These are phyloP conservation scores for Phaeosphaeriaceae sp. DNA, from an alignment of 2,329 filamentous ascomycete genomes.

Conservation along the genomic window DNA sequence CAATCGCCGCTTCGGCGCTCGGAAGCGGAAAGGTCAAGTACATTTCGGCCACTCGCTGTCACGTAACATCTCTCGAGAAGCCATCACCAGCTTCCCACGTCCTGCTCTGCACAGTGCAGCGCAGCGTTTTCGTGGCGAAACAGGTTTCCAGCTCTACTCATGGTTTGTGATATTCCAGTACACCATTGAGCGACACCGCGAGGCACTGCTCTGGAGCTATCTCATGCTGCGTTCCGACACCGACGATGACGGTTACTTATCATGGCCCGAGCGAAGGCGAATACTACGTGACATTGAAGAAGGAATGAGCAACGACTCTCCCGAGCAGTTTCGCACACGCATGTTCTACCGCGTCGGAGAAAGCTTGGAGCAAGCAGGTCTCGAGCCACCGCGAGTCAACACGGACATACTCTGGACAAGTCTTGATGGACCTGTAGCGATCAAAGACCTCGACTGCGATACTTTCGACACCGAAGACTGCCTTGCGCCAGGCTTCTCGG, in stretches of 20 bases:
- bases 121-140: slow-evolving; percentile 55
- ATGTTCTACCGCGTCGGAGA: slow-evolving; percentile 51
- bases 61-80: slow-evolving; percentile 50
- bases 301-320: slow-evolving; percentile 45
- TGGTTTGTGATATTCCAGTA: slow-evolving; percentile 56
- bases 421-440: slow-evolving; percentile 52
- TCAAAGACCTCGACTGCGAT: slow-evolving; percentile 52
- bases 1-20: slow-evolving; percentile 55
- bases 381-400: slow-evolving; percentile 52
- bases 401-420: slow-evolving; percentile 54
- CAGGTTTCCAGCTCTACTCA: slow-evolving; percentile 53
- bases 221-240: slow-evolving; percentile 51
- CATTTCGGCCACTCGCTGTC: slow-evolving; percentile 55
- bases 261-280: slow-evolving; percentile 50
- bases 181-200: slow-evolving; percentile 54
- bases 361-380: slow-evolving; percentile 47
- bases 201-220: slow-evolving; percentile 55
- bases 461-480: slow-evolving; percentile 54
- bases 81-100: slow-evolving; percentile 52
- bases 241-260: slow-evolving; percentile 51
- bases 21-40: slow-evolving; percentile 54
- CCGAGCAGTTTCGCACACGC: slow-evolving; percentile 43
- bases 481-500: slow-evolving; percentile 53
- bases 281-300: slow-evolving; percentile 49
- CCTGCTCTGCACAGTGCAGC: slow-evolving; percentile 51